A percentile compares a stretch with the other conserved stretches of the same genome.
These are phyloP conservation scores for Phalaenopsis equestris DNA, from an alignment of 106 monocot species.

Conservation along the genomic window DNA sequence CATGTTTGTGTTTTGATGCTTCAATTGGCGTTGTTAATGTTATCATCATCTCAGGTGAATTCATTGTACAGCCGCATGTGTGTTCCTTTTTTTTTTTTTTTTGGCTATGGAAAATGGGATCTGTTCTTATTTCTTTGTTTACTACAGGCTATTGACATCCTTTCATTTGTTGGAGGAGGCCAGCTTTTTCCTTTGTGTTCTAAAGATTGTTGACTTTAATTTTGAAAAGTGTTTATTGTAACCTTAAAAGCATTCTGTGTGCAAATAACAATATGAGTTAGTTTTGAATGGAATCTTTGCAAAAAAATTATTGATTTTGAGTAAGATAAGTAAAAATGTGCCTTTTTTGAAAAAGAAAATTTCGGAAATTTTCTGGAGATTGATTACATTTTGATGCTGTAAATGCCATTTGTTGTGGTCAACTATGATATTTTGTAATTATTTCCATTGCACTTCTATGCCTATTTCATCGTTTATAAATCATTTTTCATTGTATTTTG, in stretches of 20 bases:
- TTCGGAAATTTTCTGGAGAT: not conserved
- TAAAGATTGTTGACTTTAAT: too few relatives aligned
- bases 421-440: not conserved
- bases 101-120: not conserved
- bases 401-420: not conserved
- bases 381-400: not conserved
- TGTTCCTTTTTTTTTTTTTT: not conserved
- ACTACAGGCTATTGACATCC: not conserved
- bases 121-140: not conserved
- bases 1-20: not conserved
- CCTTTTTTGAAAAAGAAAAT: not conserved
- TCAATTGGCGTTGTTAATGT: not conserved
- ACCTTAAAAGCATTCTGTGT: too few relatives aligned
- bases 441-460: not conserved
- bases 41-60: not conserved
- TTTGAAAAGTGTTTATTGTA: too few relatives aligned
- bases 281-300: too few relatives aligned
- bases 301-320: too few relatives aligned
- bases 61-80: not conserved
- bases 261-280: too few relatives aligned
- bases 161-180: not conserved
- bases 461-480: not conserved
- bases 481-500: not conserved
- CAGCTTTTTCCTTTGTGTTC: not conserved
- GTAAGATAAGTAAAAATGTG: too few relatives aligned